Evolutionary conservation across 2,329 filamentous ascomycete species (phyloP).

Genomic region (Sporothrix pseudoabietina): DNA sequence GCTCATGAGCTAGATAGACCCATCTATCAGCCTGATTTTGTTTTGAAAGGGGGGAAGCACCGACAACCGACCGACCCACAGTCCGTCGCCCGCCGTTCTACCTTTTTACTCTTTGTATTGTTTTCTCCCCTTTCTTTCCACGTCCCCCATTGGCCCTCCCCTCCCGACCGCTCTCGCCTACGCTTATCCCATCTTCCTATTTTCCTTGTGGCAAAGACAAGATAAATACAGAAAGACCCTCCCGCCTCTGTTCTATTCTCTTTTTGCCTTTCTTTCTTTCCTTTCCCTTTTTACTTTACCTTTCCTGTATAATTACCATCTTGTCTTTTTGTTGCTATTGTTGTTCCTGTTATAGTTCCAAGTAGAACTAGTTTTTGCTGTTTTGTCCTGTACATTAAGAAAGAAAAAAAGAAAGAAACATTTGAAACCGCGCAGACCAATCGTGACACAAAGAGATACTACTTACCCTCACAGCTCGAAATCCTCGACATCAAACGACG

Average conservation of each 20-base stretch:
- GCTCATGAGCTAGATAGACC: slow-evolving; percentile 5
- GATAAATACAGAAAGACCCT: slow-evolving; percentile 13
- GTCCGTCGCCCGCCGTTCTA: background rate
- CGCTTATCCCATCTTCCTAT: background rate
- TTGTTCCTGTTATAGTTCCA: slow-evolving; percentile 8
- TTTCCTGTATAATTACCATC: background rate
- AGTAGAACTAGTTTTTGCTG: background rate
- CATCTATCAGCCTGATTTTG: background rate
- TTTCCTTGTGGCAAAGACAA: background rate
- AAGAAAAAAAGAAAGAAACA: background rate
- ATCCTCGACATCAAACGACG: background rate
- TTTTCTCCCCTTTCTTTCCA: background rate
- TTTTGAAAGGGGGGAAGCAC: background rate
- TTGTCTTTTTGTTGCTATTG: background rate
- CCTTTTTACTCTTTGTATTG: background rate
- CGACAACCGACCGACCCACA: slow-evolving; percentile 1
- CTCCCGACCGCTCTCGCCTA: slow-evolving; percentile 7
- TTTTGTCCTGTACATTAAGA: slow-evolving; percentile 8
- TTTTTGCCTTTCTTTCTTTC: background rate
- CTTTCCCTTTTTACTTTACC: background rate
- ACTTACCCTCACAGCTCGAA: background rate
- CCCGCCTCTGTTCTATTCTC: background rate
- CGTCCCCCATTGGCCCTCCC: background rate
- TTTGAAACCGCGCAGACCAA: background rate
- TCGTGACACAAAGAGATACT: background rate